Evolutionary conservation across 2,329 filamentous ascomycete genomes (phyloP).

Genomic region (Penicillium rolfsii): DNA sequence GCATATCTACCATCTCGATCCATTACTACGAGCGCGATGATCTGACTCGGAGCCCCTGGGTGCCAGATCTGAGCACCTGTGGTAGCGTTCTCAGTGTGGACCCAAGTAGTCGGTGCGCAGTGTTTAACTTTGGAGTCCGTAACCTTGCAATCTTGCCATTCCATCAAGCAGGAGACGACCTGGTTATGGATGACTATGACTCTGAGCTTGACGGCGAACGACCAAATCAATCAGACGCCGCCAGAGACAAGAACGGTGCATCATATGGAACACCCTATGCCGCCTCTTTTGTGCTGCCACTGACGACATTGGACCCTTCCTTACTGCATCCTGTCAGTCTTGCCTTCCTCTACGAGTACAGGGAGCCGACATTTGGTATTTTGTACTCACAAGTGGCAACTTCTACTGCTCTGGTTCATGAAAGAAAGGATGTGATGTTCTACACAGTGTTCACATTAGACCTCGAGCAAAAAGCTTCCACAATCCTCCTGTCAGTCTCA

Average conservation of each 20-base stretch:
- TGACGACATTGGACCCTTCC: conserved; percentile 84
- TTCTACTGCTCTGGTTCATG: conserved; percentile 71
- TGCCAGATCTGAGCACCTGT: conserved; percentile 72
- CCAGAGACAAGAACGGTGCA: conserved; percentile 41
- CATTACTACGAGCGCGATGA: conserved; percentile 99
- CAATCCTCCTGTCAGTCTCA: conserved; percentile 83
- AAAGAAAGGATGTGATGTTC: conserved; percentile 80
- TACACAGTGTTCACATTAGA: conserved; percentile 97
- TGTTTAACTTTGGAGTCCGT: conserved; percentile 85
- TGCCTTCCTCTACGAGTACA: conserved; percentile 92
- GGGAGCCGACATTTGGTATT: conserved; percentile 95
- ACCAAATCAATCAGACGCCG: conserved; percentile 48
- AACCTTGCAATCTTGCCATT: conserved; percentile 95
- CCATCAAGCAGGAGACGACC: conserved; percentile 79
- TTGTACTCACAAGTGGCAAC: conserved; percentile 75
- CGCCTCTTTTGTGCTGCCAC: conserved; percentile 87
- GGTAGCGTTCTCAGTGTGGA: conserved; percentile 84
- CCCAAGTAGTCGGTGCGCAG: conserved; percentile 88
- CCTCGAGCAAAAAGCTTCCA: conserved; percentile 88
- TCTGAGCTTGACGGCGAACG: conserved; percentile 74
- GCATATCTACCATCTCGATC: conserved; percentile 86
- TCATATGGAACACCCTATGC: conserved; percentile 70
- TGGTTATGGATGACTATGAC: conserved; percentile 91
- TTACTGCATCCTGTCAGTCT: conserved; percentile 89
- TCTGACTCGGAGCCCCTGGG: conserved; percentile 79